A percentile compares a stretch with the other conserved stretches of the same genome.
Evolutionary conservation across 345 rosid species (phyloP).

Genomic region (Abelmoschus esculentus): DNA sequence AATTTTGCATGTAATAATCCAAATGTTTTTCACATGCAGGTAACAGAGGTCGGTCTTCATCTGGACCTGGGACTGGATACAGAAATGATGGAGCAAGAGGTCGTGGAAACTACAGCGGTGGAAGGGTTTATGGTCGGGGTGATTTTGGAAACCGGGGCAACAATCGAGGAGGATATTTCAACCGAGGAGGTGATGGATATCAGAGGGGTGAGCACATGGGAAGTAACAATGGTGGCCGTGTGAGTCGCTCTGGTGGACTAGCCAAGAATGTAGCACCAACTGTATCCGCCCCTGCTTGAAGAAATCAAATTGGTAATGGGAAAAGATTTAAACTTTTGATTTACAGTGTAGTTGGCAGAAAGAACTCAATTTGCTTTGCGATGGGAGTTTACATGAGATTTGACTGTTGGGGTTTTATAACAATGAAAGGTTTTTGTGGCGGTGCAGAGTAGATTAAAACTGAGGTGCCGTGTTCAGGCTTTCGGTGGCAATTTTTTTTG

Average conservation of each 20-base stretch:
- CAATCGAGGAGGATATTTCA: slow-evolving; percentile 53
- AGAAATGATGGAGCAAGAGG: slow-evolving; percentile 70
- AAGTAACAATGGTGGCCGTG: slow-evolving; percentile 34
- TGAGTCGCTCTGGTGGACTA: slow-evolving; percentile 37
- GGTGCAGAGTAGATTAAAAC: not conserved
- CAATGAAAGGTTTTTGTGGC: not conserved
- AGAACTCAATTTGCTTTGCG: not conserved
- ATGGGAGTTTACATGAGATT: not conserved
- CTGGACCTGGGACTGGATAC: slow-evolving; percentile 50
- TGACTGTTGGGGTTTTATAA: not conserved
- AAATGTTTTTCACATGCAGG: slow-evolving; percentile 34
- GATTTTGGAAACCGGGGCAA: slow-evolving; percentile 65
- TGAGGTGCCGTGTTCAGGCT: not conserved
- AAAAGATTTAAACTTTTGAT: not conserved
- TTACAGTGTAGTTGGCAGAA: slow-evolving; percentile 4
- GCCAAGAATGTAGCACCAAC: slow-evolving; percentile 33
- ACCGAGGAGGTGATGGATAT: slow-evolving; percentile 59
- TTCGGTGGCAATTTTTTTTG: not conserved
- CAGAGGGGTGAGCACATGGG: slow-evolving; percentile 32
- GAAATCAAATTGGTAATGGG: not conserved
- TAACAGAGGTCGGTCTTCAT: slow-evolving; percentile 48
- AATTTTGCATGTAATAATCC: not conserved
- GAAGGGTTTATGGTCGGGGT: slow-evolving; percentile 51
- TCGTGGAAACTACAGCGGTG: slow-evolving; percentile 65
- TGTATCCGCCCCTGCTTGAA: slow-evolving; percentile 54